Evolutionary conservation across 1,284 basidiomycete genomes (phyloP), one percentile per base, ranked within the genome.

Genomic region (Wallemia mellicola): DNA sequence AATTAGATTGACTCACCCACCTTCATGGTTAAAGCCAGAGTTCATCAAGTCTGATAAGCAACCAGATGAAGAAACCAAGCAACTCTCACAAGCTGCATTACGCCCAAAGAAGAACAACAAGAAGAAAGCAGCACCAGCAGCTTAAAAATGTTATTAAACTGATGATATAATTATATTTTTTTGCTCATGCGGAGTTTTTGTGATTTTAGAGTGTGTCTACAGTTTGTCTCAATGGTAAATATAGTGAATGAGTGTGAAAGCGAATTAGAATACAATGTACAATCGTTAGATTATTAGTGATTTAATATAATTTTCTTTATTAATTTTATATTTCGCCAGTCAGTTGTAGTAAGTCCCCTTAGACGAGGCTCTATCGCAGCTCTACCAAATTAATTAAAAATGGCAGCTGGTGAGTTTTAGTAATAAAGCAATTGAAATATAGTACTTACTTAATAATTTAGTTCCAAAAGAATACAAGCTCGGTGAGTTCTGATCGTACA

Each of bases 401-500:
- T 48, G 38, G 38, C 38, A 48, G 38, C 9, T 17, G 38, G 38
- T 48, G 38, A n/a, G 38, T 48, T 7, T 7, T 7, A 30, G 7
- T 30, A 17, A 30, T 30, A 30, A 30, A 7, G 28, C 7, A 17
- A 30, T 30, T 7, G 7, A 17, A 30, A 30, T 7, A 30, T 30
- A 7, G 28, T n/a, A 30, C 28, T 30, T 30, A 30, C 28, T 7
- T 30, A 30, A 7, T 30, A 7, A 30, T 17, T 17, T 48, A 68
- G 69, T 58, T 65, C 65, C 60, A 67, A 69, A 57, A 25, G 55
- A 57, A 28, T 57, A 57, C 55, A 57, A 57, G 24, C 24, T 57
- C 7, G 55, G 55, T 57, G 15, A 57, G 55, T 57, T 26, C n/a
- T 7, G 27, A 14, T 57, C n/a, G 24, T n/a, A 25, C 15, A 14